These are phyloP conservation scores for Wickerhamiella dianesei DNA, from an alignment of 805 yeast genomes.

Conservation along the genomic window DNA sequence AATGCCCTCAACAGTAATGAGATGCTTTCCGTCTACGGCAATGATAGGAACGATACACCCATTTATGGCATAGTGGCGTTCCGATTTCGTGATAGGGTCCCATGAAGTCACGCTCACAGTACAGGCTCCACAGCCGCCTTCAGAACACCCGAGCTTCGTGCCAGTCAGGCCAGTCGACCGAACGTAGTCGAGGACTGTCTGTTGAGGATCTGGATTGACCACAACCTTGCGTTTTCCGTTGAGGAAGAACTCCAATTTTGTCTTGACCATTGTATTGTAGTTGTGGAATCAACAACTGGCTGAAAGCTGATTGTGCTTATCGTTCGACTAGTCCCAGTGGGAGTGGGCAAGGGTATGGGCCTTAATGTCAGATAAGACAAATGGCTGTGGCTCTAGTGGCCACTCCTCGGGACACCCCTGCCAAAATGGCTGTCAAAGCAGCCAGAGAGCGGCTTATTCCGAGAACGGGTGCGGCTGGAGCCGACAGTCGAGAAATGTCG, in stretches of 20 bases:
- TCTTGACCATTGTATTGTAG: neutral
- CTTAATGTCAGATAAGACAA: neutral
- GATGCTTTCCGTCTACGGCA: constrained; percentile 34
- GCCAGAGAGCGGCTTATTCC: neutral
- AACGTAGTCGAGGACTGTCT: constrained; percentile 33
- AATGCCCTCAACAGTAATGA: constrained; percentile 37
- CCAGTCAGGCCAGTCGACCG: constrained; percentile 30
- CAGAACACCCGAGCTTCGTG: constrained; percentile 37
- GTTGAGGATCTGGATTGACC: constrained; percentile 32
- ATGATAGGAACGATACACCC: constrained; percentile 37
- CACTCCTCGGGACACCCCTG: neutral
- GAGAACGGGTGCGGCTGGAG: neutral
- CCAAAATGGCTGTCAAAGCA: neutral
- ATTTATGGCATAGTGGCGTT: constrained; percentile 30
- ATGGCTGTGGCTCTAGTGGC: neutral
- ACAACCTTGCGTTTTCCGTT: constrained; percentile 30
- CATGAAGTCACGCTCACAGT: constrained; percentile 31
- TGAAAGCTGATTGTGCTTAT: neutral
- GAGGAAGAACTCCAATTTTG: constrained; percentile 25
- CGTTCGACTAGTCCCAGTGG: too few species aligned
- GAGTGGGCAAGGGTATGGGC: too few species aligned
- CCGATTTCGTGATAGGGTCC: constrained; percentile 21
- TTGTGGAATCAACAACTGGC: neutral
- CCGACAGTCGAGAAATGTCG: neutral
- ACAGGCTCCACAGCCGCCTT: constrained; percentile 41